Conservation (phyloP, 1,284 basidiomycete genomes). For the Anthracocystis panici-leucophaei region DNA sequence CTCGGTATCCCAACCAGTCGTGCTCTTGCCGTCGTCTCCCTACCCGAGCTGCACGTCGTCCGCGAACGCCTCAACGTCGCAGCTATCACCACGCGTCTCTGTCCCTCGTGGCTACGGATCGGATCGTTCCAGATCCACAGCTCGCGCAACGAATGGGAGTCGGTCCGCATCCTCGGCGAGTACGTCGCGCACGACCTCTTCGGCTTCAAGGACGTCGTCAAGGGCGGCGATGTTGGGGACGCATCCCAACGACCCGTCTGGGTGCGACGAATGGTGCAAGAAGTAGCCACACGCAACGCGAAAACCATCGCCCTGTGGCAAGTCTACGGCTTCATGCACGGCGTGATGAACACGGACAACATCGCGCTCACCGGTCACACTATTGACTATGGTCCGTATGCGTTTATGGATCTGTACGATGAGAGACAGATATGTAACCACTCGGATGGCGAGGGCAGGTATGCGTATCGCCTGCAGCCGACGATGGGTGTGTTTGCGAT, state of each 20-base stretch:
- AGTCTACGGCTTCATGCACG: slow-evolving; percentile 70
- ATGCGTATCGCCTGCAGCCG: slow-evolving; percentile 77
- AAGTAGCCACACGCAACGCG: slow-evolving; percentile 81
- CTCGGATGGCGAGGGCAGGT: slow-evolving; percentile 85
- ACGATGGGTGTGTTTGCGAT: slow-evolving; percentile 72
- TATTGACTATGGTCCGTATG: slow-evolving; percentile 85
- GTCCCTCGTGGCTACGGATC: slow-evolving; percentile 90
- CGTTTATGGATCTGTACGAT: slow-evolving; percentile 83
- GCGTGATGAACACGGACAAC: slow-evolving; percentile 91
- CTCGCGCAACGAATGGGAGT: slow-evolving; percentile 72
- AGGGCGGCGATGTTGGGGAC: slow-evolving; percentile 23
- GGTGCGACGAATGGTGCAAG: slow-evolving; percentile 53
- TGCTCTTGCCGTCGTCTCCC: slow-evolving; percentile 82
- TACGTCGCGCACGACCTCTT: slow-evolving; percentile 78
- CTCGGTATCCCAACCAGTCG: slow-evolving; percentile 89
- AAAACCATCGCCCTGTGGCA: slow-evolving; percentile 94
- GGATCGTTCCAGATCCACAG: slow-evolving; percentile 90
- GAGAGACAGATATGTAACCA: slow-evolving; percentile 91
- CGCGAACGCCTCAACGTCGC: slow-evolving; percentile 85
- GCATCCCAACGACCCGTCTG: slow-evolving; percentile 34
- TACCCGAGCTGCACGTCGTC: slow-evolving; percentile 80
- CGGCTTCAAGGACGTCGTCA: slow-evolving; percentile 51
- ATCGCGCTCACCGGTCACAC: slow-evolving; percentile 85
- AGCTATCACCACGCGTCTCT: slow-evolving; percentile 84
- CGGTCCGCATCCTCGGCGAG: slow-evolving; percentile 74